A percentile compares a stretch with the other conserved stretches of the same genome.
Evolutionary conservation across 306 rosid species (phyloP).

Genomic region (Dryas alaskensis): DNA sequence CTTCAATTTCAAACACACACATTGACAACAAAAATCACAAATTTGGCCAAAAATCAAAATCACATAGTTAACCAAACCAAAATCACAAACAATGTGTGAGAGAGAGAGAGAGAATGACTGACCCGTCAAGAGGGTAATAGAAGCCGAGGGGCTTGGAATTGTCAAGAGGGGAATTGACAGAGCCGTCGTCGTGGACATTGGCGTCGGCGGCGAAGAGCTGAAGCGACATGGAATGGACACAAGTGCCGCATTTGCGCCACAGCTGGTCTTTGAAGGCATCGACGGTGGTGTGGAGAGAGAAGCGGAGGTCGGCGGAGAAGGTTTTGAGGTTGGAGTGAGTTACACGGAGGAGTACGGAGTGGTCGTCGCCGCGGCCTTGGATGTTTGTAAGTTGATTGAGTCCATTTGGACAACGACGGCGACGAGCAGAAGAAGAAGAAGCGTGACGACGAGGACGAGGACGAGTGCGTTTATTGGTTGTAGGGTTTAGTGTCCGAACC

Average conservation of each 20-base stretch:
- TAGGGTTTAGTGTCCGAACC: no score
- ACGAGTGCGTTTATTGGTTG: no score
- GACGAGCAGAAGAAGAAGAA: no score
- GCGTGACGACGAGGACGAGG: no score
- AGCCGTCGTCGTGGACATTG: conserved; percentile 30
- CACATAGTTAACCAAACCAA: neutral
- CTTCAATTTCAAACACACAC: conserved; percentile 29
- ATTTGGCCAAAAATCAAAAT: no score
- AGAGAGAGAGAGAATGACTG: neutral
- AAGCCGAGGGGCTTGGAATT: conserved; percentile 63
- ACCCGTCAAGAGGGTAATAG: conserved; percentile 88
- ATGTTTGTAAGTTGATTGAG: no score
- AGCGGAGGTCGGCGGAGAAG: conserved; percentile 66
- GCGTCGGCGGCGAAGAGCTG: conserved; percentile 56
- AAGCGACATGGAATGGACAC: conserved; percentile 68
- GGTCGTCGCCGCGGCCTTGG: conserved; percentile 25
- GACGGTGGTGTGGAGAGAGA: conserved; percentile 64
- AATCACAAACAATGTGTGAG: neutral
- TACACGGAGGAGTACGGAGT: conserved; percentile 56
- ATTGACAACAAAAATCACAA: conserved; percentile 12
- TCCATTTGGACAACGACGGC: no score
- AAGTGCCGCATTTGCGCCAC: conserved; percentile 82
- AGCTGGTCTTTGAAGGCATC: conserved; percentile 78
- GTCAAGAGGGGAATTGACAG: conserved; percentile 50
- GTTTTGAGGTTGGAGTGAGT: conserved; percentile 76